Evolutionary conservation across 2,329 filamentous ascomycete species (phyloP), one percentile per base, ranked within the genome.

Genomic region (Rutstroemia sp.): DNA sequence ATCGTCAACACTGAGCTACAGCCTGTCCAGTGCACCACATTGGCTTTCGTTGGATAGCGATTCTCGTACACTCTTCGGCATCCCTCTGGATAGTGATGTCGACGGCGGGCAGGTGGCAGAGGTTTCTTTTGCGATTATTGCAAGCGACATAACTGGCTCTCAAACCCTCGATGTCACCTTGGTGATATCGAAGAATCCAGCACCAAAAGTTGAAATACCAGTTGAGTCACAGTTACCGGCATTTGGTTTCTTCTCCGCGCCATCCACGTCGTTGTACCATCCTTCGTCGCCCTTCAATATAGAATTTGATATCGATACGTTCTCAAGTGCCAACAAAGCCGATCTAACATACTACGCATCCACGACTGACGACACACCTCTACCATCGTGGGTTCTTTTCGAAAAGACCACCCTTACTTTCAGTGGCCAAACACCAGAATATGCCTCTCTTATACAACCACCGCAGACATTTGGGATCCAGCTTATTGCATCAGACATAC

Each of bases 381-480:
- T 96, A 38, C 91, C 91, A 19, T 85, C 90, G 0, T 96, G 91
- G 91, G 75, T 95, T 46, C 74, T 74, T n/a, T 96, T 96, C 66
- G 80, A 94, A 63, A 68, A 79, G 1, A 68, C 68, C 2, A 76
- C 71, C 0, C 73, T 95, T 41, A 78, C 77, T 0, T 95, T 95
- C 64, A 81, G 79, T 1, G 91, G 91, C 23, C 80, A 73, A 37
- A 87, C 86, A 2, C 90, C 90, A 1, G 73, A 83, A 0, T 75
- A 83, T 48, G 79, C 81, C 57, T 82, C 81, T 27, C 74, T 86
- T 9, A 72, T 83, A 38, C 80, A 85, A 34, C 83, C 83, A 7
- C 86, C 90, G 3, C 86, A 95, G 66, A 79, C 75, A 0, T 94
- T 91, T 65, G 78, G 79, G 19, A 79, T 96, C 57, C 77, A 82